Percentiles rank a stretch among this genome's conserved stretches.
phyloP scores from a whole-genome alignment of 1,139 yeast species.

The Sugiyamaella xylanicola region DNA sequence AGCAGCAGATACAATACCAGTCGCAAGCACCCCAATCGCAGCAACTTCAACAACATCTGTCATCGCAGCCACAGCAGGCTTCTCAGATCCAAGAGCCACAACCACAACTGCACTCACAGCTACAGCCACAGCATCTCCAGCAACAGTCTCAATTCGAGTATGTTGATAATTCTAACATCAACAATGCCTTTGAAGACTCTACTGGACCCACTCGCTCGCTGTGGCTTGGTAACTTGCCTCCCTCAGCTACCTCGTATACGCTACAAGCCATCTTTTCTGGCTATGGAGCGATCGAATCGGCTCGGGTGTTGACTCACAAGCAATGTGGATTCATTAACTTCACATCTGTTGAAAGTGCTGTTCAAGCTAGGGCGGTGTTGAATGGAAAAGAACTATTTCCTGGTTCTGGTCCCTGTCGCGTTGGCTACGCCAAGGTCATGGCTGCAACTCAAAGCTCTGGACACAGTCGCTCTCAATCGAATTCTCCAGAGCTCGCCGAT shows the following conservation, averaged over 20 bases:
- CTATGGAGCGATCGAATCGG: slow-evolving; percentile 59
- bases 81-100: slow-evolving; percentile 20
- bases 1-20: slow-evolving; percentile 21
- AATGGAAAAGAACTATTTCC: slow-evolving; percentile 82
- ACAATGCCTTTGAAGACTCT: slow-evolving; percentile 14
- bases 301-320: slow-evolving; percentile 57
- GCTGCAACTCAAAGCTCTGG: slow-evolving; percentile 4
- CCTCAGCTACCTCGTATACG: slow-evolving; percentile 49
- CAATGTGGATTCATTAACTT: slow-evolving; percentile 75
- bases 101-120: slow-evolving; percentile 22
- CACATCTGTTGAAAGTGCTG: slow-evolving; percentile 68
- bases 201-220: slow-evolving; percentile 62
- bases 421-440: slow-evolving; percentile 44
- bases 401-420: slow-evolving; percentile 52
- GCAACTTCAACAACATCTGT: slow-evolving; percentile 14
- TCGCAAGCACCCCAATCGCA: slow-evolving; percentile 16
- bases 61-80: slow-evolving; percentile 7
- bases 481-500: slow-evolving; percentile 18
- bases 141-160: slow-evolving; percentile 14
- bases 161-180: not conserved
- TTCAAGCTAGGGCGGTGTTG: slow-evolving; percentile 71
- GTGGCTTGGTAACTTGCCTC: slow-evolving; percentile 76
- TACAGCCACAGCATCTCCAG: slow-evolving; percentile 15
- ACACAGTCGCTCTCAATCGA: slow-evolving; percentile 15
- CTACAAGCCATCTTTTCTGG: slow-evolving; percentile 51